Evolutionary conservation across 495 filamentous ascomycete genomes (phyloP).

Genomic region (Acidomyces sp.): DNA sequence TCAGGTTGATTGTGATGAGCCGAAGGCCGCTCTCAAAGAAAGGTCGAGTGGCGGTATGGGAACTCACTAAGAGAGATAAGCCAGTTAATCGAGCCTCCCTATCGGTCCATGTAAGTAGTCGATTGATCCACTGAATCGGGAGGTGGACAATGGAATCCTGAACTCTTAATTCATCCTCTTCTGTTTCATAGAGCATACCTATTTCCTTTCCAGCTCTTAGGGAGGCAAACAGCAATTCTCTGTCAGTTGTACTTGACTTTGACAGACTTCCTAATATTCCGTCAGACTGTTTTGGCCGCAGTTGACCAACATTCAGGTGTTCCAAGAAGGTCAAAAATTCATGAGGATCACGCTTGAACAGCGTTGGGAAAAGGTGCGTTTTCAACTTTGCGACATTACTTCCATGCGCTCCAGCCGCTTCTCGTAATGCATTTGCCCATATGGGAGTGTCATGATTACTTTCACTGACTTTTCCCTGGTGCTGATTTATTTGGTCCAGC

Average conservation of each 20-base stretch:
- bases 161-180: not conserved
- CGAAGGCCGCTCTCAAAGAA: constrained; percentile 44
- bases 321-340: constrained; percentile 46
- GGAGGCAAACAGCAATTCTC: constrained; percentile 43
- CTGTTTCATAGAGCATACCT: constrained; percentile 53
- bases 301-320: too few species aligned
- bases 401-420: not conserved
- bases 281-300: too few species aligned
- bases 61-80: constrained; percentile 59
- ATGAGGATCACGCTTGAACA: constrained; percentile 48
- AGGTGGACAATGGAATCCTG: constrained; percentile 25
- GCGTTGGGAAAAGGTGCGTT: constrained; percentile 55
- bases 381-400: constrained; percentile 43
- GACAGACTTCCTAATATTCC: too few species aligned
- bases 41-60: constrained; percentile 55
- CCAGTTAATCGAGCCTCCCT: constrained; percentile 57
- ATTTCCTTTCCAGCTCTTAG: constrained; percentile 68
- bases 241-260: too few species aligned
- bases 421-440: not conserved
- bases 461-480: too few species aligned
- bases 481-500: constrained; percentile 4
- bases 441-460: too few species aligned
- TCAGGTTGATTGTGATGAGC: constrained; percentile 48
- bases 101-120: constrained; percentile 49
- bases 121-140: constrained; percentile 32